These are phyloP conservation scores for Clarireedia hainanense DNA, from an alignment of 2,329 filamentous ascomycete genomes.

Conservation along the genomic window DNA sequence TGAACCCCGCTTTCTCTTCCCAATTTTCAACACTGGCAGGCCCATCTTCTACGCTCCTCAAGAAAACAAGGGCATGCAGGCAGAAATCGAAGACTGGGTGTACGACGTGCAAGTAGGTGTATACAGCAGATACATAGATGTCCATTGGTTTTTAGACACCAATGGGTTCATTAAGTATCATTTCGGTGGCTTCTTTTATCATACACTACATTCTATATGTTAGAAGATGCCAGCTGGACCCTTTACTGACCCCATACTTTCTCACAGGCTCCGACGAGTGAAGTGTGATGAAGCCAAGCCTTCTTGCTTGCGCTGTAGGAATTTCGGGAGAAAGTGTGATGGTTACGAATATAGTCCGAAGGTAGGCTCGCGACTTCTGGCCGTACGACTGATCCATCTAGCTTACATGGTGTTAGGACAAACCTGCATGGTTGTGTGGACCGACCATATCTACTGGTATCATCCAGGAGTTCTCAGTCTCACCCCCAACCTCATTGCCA, in stretches of 20 bases:
- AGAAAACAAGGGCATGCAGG: constrained; percentile 22
- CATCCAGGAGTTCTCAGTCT: neutral
- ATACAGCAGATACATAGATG: neutral
- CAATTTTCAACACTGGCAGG: neutral
- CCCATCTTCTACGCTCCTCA: neutral
- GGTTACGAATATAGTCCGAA: constrained; percentile 9
- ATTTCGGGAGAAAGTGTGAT: constrained; percentile 9
- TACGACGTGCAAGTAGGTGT: constrained; percentile 11
- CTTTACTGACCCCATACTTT: neutral
- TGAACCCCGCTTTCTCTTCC: constrained; percentile 3
- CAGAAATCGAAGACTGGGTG: constrained; percentile 14
- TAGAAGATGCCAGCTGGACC: neutral
- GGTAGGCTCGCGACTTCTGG: neutral
- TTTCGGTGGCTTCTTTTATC: constrained; percentile 8
- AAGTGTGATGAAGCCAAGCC: constrained; percentile 12
- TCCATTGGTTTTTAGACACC: neutral
- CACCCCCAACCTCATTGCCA: neutral
- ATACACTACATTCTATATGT: constrained; percentile 1
- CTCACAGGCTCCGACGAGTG: constrained; percentile 5
- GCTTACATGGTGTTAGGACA: neutral
- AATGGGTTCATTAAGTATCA: neutral
- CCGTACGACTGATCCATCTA: neutral
- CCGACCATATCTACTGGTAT: constrained; percentile 9
- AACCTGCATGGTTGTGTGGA: constrained; percentile 7
- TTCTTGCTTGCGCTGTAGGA: constrained; percentile 5